Evolutionary conservation across 768 basidiomycete genomes (phyloP), one percentile per base, ranked within the genome.

Genomic region (Termitomyces sp.): DNA sequence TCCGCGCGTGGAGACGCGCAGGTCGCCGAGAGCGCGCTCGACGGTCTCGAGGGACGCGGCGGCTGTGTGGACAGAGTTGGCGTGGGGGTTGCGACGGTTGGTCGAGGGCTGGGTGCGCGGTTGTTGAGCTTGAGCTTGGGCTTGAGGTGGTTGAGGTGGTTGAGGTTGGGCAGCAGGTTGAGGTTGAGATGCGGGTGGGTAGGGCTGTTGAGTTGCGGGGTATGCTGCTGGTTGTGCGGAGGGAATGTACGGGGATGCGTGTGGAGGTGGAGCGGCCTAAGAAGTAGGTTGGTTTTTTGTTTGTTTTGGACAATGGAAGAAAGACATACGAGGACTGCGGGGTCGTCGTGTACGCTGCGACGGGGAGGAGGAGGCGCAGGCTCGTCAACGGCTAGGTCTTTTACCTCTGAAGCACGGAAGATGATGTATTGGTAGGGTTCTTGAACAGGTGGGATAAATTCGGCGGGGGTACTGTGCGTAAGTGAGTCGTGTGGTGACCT

Each of bases 361-460:
- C 77, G 69, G 8, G 73, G 71, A 2, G 43, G 51, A 2, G 21
- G 44, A 12, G n/a, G n/a, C n/a, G 78, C 73, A 30, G 80, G 78
- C 56, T 90, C 87, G 62, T 93, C 90, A 14, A 93, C 89, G 26
- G 87, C 78, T n/a, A 93, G 77, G 65, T 93, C 90, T 64, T 93
- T 92, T 58, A 93, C 90, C 70, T 93, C 90, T 2, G 88, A 88
- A 7, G 90, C 90, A 51, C 89, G 88, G 72, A 94, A 94, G 60
- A 94, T 89, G 70, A 94, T 93, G 70, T 90, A 93, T 60, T 88
- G 81, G 67, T 93, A 94, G 0, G 90, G 89, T 57, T 88, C 87
- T 66, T 84, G 83, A 43, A 87, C 85, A 0, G 91, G 89, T 4
- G 91, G 87, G 55, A 92, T 90, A 70, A 84, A 94, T 68, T 93